phyloP scores from a whole-genome alignment of 805 yeast species.

The Scheffersomyces ergatensis region DNA sequence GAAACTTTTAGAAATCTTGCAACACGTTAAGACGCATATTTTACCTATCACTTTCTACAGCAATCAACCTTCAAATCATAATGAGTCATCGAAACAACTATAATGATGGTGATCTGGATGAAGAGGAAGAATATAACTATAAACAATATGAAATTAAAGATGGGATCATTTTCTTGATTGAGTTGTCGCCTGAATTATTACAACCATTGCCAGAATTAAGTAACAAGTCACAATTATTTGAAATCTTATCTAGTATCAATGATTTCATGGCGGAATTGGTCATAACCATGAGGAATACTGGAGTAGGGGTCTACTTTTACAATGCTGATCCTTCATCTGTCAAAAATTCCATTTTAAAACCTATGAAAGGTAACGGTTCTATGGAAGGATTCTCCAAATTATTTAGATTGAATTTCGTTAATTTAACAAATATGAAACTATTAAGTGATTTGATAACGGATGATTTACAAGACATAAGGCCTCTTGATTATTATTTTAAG shows the following conservation, averaged over 20 bases:
- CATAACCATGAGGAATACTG: conserved; percentile 64
- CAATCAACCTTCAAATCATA: too few relatives aligned
- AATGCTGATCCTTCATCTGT: conserved; percentile 29
- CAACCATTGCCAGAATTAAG: conserved; percentile 32
- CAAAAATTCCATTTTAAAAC: conserved; percentile 15
- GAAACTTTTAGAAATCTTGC: too few relatives aligned
- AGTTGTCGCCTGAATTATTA: conserved; percentile 49
- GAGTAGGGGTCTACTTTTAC: conserved; percentile 69
- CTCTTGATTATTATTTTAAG: conserved; percentile 3
- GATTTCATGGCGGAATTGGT: conserved; percentile 66
- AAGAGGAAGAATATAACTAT: conserved; percentile 11
- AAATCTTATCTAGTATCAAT: conserved; percentile 54
- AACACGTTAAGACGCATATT: too few relatives aligned
- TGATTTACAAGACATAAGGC: conserved; percentile 9
- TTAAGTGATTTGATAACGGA: conserved; percentile 53
- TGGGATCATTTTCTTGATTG: conserved; percentile 63
- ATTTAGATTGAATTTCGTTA: conserved; percentile 53
- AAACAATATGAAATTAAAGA: conserved; percentile 53
- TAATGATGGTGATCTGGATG: not conserved
- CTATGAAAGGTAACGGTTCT: conserved; percentile 23
- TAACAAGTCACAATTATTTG: conserved; percentile 43
- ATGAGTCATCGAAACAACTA: not conserved
- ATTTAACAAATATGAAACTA: conserved; percentile 54
- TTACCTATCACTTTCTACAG: too few relatives aligned
- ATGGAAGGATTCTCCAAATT: conserved; percentile 46